Percentiles rank a stretch among this genome's conserved stretches.
These are phyloP conservation scores for Bacterosira constricta DNA, from an alignment of 108 stramenopile genomes.

Conservation along the genomic window DNA sequence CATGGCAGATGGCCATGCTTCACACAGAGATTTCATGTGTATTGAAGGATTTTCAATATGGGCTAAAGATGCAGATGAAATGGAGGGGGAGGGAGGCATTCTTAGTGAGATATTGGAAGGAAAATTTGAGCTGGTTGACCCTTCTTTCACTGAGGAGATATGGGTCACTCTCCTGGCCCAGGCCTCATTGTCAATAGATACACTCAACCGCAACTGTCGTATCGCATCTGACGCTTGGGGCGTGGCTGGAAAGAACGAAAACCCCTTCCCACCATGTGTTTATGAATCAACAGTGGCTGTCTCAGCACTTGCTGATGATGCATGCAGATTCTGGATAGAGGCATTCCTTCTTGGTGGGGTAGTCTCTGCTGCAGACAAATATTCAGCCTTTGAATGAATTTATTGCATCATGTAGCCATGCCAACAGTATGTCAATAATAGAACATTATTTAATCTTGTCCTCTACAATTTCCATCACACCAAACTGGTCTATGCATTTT, in stretches of 20 bases:
- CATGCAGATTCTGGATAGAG: slow-evolving; percentile 41
- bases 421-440: not conserved
- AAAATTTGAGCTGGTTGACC: slow-evolving; percentile 32
- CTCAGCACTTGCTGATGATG: slow-evolving; percentile 47
- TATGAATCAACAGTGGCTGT: slow-evolving; percentile 31
- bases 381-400: slow-evolving; percentile 1
- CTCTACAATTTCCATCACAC: slow-evolving; percentile 20
- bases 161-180: slow-evolving; percentile 23
- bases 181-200: slow-evolving; percentile 6
- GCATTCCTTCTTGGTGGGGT: slow-evolving; percentile 24
- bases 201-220: slow-evolving; percentile 28
- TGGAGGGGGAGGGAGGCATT: slow-evolving; percentile 35
- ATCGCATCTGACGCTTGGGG: slow-evolving; percentile 35
- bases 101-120: slow-evolving; percentile 38
- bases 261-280: slow-evolving; percentile 6
- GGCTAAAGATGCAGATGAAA: slow-evolving; percentile 34
- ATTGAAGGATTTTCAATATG: slow-evolving; percentile 25
- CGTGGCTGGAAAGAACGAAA: slow-evolving; percentile 5
- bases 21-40: slow-evolving; percentile 19
- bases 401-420: not conserved
- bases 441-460: not conserved
- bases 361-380: not conserved
- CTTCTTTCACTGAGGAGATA: slow-evolving; percentile 6
- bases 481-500: slow-evolving; percentile 70
- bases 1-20: slow-evolving; percentile 7